Conservation (phyloP, 495 filamentous ascomycete species). For the Trichocladium uniseriatum region DNA sequence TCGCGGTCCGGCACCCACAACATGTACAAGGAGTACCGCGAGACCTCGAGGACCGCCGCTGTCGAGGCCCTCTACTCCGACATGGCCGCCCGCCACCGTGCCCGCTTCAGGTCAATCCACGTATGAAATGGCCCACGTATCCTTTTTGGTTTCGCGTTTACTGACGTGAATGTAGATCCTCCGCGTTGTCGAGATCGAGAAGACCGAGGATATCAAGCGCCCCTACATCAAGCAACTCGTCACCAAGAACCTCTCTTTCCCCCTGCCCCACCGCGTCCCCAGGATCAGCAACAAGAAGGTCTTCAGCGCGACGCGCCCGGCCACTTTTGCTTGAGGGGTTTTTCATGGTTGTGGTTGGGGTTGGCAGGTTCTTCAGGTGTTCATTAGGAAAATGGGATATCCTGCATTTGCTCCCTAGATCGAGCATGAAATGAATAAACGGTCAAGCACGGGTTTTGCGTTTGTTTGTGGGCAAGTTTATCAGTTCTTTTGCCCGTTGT, state of each 20-base stretch:
- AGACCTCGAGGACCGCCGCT: conserved; percentile 88
- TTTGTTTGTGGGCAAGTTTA: conserved; percentile 10
- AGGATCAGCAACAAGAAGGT: conserved; percentile 74
- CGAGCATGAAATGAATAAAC: conserved; percentile 34
- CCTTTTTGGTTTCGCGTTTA: not conserved
- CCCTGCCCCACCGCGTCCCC: conserved; percentile 88
- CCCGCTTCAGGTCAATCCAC: conserved; percentile 94
- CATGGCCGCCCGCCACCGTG: conserved; percentile 96
- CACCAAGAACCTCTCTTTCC: conserved; percentile 91
- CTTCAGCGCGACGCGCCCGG: conserved; percentile 82
- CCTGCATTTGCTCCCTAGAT: conserved; percentile 39
- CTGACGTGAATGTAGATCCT: conserved; percentile 63
- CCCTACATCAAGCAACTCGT: conserved; percentile 99
- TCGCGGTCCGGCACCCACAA: conserved; percentile 99
- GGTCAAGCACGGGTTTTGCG: conserved; percentile 22
- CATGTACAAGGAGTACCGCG: conserved; percentile 99
- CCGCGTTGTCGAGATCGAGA: conserved; percentile 93
- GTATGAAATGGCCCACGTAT: conserved; percentile 44
- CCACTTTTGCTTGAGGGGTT: conserved; percentile 62
- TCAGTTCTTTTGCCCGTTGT: not conserved
- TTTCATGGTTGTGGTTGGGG: conserved; percentile 34
- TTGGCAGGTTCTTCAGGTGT: conserved; percentile 45
- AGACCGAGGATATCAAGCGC: conserved; percentile 83
- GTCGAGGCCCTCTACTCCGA: conserved; percentile 98
- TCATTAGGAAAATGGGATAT: conserved; percentile 46